These are phyloP conservation scores for Tolypocladium nubicola DNA, from an alignment of 2,329 filamentous ascomycete genomes.

Conservation along the genomic window DNA sequence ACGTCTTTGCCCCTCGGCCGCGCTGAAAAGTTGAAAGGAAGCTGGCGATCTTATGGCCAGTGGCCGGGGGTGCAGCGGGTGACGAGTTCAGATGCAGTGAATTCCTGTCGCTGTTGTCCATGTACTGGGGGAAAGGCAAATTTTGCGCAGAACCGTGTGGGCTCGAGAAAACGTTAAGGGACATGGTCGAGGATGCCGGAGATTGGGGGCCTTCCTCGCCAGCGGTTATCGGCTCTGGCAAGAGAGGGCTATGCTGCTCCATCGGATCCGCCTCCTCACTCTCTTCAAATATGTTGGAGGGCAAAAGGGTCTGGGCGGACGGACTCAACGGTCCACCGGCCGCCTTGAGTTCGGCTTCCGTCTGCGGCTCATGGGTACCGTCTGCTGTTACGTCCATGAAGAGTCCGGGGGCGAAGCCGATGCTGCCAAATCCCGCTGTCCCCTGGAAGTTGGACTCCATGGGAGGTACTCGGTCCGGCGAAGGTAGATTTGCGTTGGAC, in stretches of 20 bases:
- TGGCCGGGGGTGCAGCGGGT: constrained; percentile 21
- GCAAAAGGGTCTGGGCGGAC: constrained; percentile 62
- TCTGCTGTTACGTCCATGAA: constrained; percentile 39
- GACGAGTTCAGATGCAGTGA: constrained; percentile 30
- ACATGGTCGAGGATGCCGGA: constrained; percentile 47
- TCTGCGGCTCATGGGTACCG: constrained; percentile 29
- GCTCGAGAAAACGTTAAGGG: constrained; percentile 48
- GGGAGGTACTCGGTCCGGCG: constrained; percentile 27
- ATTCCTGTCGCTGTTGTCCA: constrained; percentile 33
- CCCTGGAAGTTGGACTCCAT: constrained; percentile 34
- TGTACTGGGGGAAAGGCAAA: constrained; percentile 41
- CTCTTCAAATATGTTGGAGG: constrained; percentile 56
- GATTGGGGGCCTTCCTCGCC: constrained; percentile 43
- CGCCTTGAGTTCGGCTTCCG: constrained; percentile 51
- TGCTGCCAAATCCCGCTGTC: constrained; percentile 42
- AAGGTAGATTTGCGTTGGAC: constrained; percentile 27
- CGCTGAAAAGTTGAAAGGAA: constrained; percentile 52
- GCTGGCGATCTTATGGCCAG: constrained; percentile 30
- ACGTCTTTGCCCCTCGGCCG: constrained; percentile 49
- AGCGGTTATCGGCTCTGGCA: constrained; percentile 18
- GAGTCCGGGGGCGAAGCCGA: constrained; percentile 41
- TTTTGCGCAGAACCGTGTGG: constrained; percentile 51
- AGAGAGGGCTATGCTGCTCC: constrained; percentile 17
- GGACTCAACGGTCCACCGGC: constrained; percentile 65
- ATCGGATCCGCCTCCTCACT: constrained; percentile 48